Conservation (phyloP, 164 flowering plant species). For the Chimonanthus salicifolius region DNA sequence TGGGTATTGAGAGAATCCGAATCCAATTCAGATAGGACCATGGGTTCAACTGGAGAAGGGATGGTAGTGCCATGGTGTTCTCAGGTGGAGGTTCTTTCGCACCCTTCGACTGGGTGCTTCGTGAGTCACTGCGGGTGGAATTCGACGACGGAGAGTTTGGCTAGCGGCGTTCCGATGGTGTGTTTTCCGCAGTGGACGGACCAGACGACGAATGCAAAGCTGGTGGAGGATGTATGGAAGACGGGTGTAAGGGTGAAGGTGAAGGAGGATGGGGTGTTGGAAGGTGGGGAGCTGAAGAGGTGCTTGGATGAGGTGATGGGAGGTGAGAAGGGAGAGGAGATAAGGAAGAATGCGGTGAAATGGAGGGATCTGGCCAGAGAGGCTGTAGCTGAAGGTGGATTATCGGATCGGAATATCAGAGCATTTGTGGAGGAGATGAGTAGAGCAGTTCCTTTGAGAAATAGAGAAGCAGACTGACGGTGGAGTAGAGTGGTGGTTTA, state of each 20-base stretch:
- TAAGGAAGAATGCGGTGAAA: slow-evolving; percentile 5
- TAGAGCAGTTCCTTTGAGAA: too few species aligned
- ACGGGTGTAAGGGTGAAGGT: slow-evolving; percentile 21
- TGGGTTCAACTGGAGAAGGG: neutral
- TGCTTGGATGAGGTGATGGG: slow-evolving; percentile 1
- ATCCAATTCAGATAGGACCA: neutral
- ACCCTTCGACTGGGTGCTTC: slow-evolving; percentile 9
- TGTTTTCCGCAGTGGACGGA: slow-evolving; percentile 18
- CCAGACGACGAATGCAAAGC: slow-evolving; percentile 3
- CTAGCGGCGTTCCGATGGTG: slow-evolving; percentile 37
- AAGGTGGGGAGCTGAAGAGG: slow-evolving; percentile 5
- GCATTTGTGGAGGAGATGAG: slow-evolving; percentile 6
- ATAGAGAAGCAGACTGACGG: too few species aligned
- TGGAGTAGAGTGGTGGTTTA: too few species aligned
- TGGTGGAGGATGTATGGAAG: slow-evolving; percentile 17
- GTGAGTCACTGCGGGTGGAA: slow-evolving; percentile 26
- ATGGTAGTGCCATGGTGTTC: slow-evolving; percentile 13
- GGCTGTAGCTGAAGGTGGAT: slow-evolving; percentile 7
- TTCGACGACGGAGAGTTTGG: slow-evolving; percentile 34
- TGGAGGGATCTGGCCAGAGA: slow-evolving; percentile 5
- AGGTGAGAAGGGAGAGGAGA: slow-evolving; percentile 5
- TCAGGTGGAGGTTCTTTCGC: slow-evolving; percentile 8
- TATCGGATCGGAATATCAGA: slow-evolving; percentile 2
- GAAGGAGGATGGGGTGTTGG: slow-evolving; percentile 1
- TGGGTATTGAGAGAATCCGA: slow-evolving; percentile 29